Evolutionary conservation across 1,284 basidiomycete genomes (phyloP), one percentile per base, ranked within the genome.

Genomic region (Ceratobasidium sp.): DNA sequence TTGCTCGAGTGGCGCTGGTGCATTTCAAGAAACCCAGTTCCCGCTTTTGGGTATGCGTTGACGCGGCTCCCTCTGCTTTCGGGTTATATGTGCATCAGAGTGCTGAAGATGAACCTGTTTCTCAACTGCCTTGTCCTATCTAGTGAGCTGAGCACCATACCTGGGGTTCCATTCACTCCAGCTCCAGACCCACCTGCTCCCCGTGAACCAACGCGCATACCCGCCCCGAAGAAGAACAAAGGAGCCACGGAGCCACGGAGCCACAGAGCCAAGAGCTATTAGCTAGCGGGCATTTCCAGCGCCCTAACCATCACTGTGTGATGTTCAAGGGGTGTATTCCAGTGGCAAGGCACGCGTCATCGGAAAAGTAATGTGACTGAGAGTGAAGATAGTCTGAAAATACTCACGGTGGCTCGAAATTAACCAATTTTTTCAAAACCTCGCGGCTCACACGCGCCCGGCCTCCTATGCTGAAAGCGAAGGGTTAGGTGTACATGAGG

Each of bases 11-110:
- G 49, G 46, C 63, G 31, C 46, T 37, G 46, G 29, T 65, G 19
- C 46, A 19, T 22, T 31, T 46, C 22, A 19, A 37, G 49, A 46
- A 37, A 48, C 29, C 29, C 49, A 24, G 9, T 31, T 49, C 22
- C 63, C 46, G 63, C 63, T 65, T 65, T 65, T 65, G 48, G 46
- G n/a, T 49, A 19, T 49, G 31, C 27, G 5, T 43, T 29, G 39
- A 31, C 27, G 49, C 63, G 48, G 29, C 24, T 7, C 31, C 16
- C 1, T 49, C 46, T 53, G 49, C 46, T 65, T 53, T 65, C 37
- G 34, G 63, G 13, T 22, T 49, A 65, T 51, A 49, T 53, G 31
- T 22, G 37, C 22, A 48, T n/a, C 29, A 13, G 4, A 14, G 5
- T 13, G 1, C 11, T 34, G 27, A 34, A 24, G 2, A 65, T 37